phyloP scores from a whole-genome alignment of 78 protist genomes.

The Bodo saltans region DNA sequence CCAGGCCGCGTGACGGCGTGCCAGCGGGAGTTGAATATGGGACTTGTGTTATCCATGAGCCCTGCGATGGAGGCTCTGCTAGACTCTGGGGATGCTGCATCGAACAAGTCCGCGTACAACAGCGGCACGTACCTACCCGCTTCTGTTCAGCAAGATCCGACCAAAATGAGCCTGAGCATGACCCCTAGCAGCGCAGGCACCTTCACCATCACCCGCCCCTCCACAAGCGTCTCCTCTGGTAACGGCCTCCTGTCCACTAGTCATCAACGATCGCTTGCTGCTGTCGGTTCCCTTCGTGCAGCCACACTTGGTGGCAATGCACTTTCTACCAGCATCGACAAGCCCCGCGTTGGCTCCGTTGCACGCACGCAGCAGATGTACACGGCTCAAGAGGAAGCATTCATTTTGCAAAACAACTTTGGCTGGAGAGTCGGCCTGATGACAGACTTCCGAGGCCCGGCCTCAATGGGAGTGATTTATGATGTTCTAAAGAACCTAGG shows the following conservation, averaged over 20 bases:
- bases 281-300: not conserved
- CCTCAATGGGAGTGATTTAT: not conserved
- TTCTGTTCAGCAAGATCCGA: no score
- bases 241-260: not conserved
- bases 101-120: not conserved
- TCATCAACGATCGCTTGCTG: not conserved
- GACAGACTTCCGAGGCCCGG: not conserved
- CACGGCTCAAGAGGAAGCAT: not conserved
- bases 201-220: no score
- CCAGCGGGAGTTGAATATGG: not conserved
- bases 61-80: not conserved
- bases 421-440: constrained; percentile 29
- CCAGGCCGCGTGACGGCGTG: not conserved
- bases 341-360: not conserved
- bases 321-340: not conserved
- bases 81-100: not conserved
- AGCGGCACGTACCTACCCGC: not conserved
- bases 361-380: not conserved
- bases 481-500: not conserved
- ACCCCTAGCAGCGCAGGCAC: no score
- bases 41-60: not conserved
- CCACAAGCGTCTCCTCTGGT: not conserved
- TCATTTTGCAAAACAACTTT: not conserved
- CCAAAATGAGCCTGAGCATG: no score
- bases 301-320: not conserved